phyloP scores from a whole-genome alignment of 129 eudicot species.

The Logfia minima region DNA sequence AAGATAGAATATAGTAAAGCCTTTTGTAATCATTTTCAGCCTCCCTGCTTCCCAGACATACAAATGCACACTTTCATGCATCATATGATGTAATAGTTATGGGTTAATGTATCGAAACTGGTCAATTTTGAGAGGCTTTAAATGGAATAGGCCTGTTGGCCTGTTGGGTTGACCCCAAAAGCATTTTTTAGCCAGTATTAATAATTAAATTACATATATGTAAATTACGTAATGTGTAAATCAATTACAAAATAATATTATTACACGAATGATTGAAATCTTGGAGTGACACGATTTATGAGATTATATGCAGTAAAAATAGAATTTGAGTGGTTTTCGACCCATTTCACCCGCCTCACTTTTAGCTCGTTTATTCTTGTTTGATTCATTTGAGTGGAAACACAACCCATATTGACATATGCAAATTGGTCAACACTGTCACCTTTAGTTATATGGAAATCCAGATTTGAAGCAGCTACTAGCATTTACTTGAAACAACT shows the following conservation, averaged over 20 bases:
- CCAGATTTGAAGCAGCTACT: background rate
- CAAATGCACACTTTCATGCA: background rate
- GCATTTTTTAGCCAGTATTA: background rate
- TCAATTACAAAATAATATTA: background rate
- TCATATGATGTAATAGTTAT: background rate
- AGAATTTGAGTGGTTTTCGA: background rate
- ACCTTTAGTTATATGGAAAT: background rate
- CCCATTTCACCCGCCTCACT: background rate
- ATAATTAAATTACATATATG: background rate
- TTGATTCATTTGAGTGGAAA: background rate
- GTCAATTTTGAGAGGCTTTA: background rate
- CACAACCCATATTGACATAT: background rate
- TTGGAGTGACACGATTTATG: background rate
- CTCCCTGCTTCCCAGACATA: background rate
- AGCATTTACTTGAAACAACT: background rate
- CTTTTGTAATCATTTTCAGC: background rate
- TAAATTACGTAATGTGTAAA: background rate
- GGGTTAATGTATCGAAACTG: background rate
- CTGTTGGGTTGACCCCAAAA: background rate
- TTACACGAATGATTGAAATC: background rate
- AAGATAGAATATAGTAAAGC: background rate
- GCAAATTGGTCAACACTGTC: background rate
- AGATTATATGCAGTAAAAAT: background rate
- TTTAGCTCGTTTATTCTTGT: background rate
- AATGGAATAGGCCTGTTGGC: background rate